A percentile compares a stretch with the other conserved stretches of the same genome.
Evolutionary conservation across 2,329 filamentous ascomycete species (phyloP).

Genomic region (Aureobasidium leucospermi): DNA sequence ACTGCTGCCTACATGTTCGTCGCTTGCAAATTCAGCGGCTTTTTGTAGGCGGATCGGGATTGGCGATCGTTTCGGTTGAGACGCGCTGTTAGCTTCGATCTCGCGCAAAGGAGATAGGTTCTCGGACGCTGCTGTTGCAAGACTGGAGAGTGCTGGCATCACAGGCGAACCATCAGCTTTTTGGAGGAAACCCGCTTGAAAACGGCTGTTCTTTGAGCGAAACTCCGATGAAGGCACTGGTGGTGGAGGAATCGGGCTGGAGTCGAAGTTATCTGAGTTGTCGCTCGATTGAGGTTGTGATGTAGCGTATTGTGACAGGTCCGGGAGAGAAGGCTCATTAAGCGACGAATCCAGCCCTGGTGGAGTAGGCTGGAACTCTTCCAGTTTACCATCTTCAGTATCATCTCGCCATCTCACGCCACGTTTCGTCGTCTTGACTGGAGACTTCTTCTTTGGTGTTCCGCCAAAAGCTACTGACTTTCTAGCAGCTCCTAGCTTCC

Average conservation of each 20-base stretch:
- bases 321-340: slow-evolving; percentile 27
- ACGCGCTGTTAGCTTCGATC: slow-evolving; percentile 36
- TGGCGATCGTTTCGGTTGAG: slow-evolving; percentile 28
- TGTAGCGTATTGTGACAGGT: slow-evolving; percentile 29
- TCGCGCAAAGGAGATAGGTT: slow-evolving; percentile 44
- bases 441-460: slow-evolving; percentile 69
- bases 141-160: slow-evolving; percentile 50
- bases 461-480: slow-evolving; percentile 72
- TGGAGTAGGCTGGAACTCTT: slow-evolving; percentile 88
- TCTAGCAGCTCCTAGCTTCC: slow-evolving; percentile 55
- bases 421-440: slow-evolving; percentile 54
- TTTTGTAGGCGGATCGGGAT: slow-evolving; percentile 30
- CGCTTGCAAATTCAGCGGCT: slow-evolving; percentile 19
- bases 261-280: slow-evolving; percentile 30
- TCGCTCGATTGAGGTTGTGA: slow-evolving; percentile 24
- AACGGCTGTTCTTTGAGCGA: slow-evolving; percentile 50
- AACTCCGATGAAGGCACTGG: slow-evolving; percentile 54
- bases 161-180: slow-evolving; percentile 51
- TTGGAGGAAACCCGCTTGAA: slow-evolving; percentile 81
- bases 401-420: slow-evolving; percentile 91
- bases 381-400: slow-evolving; percentile 73
- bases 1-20: slow-evolving; percentile 20
- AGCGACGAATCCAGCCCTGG: slow-evolving; percentile 57
- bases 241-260: slow-evolving; percentile 50
- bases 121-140: slow-evolving; percentile 49